Base-by-base conservation (phyloP, 1,284 basidiomycete genomes). In the Ceratobasidium theobromae region DNA sequence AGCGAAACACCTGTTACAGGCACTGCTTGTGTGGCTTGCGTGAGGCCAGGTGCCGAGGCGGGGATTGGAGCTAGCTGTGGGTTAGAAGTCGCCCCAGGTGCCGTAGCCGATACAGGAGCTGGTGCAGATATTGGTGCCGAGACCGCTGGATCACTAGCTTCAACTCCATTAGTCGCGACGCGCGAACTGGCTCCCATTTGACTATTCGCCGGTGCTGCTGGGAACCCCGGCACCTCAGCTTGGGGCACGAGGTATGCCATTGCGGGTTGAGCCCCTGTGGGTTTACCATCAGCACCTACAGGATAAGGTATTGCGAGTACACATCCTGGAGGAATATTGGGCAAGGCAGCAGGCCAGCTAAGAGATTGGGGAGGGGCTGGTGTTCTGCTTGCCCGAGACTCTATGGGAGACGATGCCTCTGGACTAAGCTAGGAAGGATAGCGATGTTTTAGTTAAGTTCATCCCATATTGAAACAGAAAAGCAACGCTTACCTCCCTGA, bases 251-350 rank as follows among this genome's bases (percentile, higher is more conserved):
- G 35, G 57, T 62, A 62, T 11, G 57, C 57, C 57, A 51, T 51
- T n/a, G 28, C 46, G 14, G 57, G 23, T n/a, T 46, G 43, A 32
- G 57, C 16, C 18, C 57, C 48, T 27, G 57, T n/a, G 12, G 46
- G 45, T n/a, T 41, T 62, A 4, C 57, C 57, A 28, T 62, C 57
- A 4, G 57, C 21, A 6, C 57, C 57, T 6, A 62, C 41, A 21
- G 57, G 38, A 18, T 62, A 62, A 1, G 57, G 57, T 48, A 62
- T 62, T 12, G 57, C 57, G 11, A 62, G 57, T 32, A 62, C 57
- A 40, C 21, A 62, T 12, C 57, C 57, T 18, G 57, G 23, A 4
- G 57, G 57, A 23, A 62, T 41, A 4, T 51, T 21, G 18, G 57
- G 57, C 18, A 62, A n/a, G 5, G 30, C 45, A 14, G 57, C 12